Evolutionary conservation across 148 eudicot species (phyloP).

Genomic region (Mesembryanthemum crystallinum): DNA sequence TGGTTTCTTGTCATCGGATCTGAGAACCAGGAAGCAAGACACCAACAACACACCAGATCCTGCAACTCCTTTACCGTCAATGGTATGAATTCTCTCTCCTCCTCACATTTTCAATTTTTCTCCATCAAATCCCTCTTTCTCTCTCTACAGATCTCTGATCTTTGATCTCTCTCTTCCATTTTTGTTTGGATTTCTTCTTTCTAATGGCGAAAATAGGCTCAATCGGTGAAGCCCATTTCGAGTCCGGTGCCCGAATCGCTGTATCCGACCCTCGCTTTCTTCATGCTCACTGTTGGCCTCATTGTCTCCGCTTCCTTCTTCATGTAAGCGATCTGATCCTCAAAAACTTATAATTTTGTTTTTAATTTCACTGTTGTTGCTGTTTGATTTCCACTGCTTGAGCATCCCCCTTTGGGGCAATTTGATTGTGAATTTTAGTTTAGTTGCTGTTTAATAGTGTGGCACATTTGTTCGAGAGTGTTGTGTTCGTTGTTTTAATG

Average conservation of each 20-base stretch:
- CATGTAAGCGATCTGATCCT: constrained; percentile 52
- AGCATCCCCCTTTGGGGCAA: background rate
- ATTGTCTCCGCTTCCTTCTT: constrained; percentile 82
- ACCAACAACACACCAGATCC: background rate
- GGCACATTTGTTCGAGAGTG: background rate
- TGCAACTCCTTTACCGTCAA: background rate
- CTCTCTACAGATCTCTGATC: constrained; percentile 10
- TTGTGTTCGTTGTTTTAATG: background rate
- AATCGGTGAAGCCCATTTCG: constrained; percentile 57
- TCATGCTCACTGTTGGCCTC: constrained; percentile 74
- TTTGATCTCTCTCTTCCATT: background rate
- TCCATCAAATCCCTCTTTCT: background rate
- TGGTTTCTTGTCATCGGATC: background rate
- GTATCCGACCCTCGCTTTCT: constrained; percentile 73
- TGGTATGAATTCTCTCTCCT: constrained; percentile 4
- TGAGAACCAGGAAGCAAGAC: background rate
- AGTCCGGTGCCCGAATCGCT: constrained; percentile 69
- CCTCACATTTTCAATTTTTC: background rate
- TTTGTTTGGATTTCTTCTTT: constrained; percentile 2
- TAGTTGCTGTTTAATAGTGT: background rate
- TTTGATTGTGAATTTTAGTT: background rate
- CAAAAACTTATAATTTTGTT: background rate
- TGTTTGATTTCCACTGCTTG: background rate
- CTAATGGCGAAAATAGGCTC: too few species aligned
- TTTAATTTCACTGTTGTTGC: background rate